Conservation (phyloP, 306 rosid genomes). For the Sicyos baderoa region DNA sequence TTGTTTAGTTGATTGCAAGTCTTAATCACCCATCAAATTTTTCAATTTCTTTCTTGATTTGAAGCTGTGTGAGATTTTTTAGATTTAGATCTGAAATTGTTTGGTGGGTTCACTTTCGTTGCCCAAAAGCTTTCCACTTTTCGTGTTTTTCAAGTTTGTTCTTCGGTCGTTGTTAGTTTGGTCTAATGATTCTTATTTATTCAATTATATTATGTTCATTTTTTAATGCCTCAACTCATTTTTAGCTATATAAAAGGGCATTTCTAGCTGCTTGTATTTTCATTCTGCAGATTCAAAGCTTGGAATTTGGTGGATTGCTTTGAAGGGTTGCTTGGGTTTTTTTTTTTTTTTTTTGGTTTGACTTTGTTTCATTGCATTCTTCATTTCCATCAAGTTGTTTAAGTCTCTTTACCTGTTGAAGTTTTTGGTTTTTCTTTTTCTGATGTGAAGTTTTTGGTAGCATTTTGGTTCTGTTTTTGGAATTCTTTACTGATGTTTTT, state of each 20-base stretch:
- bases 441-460: not conserved
- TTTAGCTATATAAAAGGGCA: not conserved
- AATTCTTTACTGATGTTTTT: not conserved
- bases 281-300: constrained; percentile 3
- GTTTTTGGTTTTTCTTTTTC: not conserved
- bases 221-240: not conserved
- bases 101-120: constrained; percentile 17
- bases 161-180: not conserved
- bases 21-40: not conserved
- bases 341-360: not conserved
- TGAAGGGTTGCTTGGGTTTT: not conserved
- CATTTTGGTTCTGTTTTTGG: not conserved
- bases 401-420: not conserved
- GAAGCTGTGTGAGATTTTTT: not conserved
- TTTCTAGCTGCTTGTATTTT: not conserved
- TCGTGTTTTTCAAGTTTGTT: constrained; percentile 23
- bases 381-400: constrained; percentile 4
- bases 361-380: not conserved
- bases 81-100: constrained; percentile 24
- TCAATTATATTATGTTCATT: not conserved
- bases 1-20: not conserved
- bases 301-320: not conserved
- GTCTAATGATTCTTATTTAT: not conserved
- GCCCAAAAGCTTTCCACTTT: constrained; percentile 17
- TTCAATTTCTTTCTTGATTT: not conserved